phyloP scores from a whole-genome alignment of 768 basidiomycete genomes.

The Pleurotus giganteus region DNA sequence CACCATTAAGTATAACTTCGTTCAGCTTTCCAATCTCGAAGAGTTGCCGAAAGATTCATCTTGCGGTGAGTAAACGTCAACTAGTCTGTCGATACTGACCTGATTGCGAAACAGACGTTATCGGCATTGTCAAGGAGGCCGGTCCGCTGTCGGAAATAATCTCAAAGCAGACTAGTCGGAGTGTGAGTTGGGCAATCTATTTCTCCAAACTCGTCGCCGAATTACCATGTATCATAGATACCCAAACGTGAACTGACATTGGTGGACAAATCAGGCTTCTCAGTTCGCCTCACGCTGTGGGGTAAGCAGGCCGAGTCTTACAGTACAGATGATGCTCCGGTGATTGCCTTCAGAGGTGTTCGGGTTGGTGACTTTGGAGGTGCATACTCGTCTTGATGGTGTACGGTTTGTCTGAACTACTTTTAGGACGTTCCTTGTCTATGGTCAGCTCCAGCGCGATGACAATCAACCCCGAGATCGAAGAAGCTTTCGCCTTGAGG shows the following conservation, averaged over 20 bases:
- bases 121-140: constrained; percentile 82
- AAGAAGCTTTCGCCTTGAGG: constrained; percentile 79
- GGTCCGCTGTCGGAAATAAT: constrained; percentile 67
- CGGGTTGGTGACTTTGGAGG: constrained; percentile 93
- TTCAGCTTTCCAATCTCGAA: constrained; percentile 60
- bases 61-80: constrained; percentile 54
- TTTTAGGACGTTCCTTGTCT: constrained; percentile 75
- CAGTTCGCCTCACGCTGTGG: constrained; percentile 89
- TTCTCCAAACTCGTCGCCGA: constrained; percentile 4
- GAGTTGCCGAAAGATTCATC: constrained; percentile 73
- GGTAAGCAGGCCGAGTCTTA: constrained; percentile 91
- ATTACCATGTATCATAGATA: constrained; percentile 44
- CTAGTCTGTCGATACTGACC: neutral
- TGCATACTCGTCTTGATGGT: constrained; percentile 20
- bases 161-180: constrained; percentile 70
- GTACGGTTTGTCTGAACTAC: constrained; percentile 8
- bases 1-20: constrained; percentile 81
- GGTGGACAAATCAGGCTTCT: constrained; percentile 78
- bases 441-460: constrained; percentile 80
- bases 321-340: constrained; percentile 52
- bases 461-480: constrained; percentile 87
- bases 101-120: constrained; percentile 54
- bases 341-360: constrained; percentile 92
- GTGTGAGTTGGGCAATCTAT: constrained; percentile 35
- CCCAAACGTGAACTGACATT: constrained; percentile 87